Percentiles rank a stretch among this genome's conserved stretches.
Conservation (phyloP, 78 protist species). For the Protostelium mycophagum region DNA sequence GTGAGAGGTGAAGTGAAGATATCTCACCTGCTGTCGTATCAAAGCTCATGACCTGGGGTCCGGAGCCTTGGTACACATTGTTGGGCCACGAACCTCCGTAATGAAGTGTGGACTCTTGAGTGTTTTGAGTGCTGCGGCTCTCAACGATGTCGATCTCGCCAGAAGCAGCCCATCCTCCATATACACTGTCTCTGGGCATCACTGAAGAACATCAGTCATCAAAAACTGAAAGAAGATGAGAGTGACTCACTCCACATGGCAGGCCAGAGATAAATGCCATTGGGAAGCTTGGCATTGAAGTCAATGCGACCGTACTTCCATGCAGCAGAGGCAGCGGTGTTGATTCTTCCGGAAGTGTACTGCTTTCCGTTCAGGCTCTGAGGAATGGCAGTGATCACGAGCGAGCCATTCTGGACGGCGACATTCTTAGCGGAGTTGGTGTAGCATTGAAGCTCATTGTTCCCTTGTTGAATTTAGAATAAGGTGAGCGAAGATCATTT, state of each 20-base stretch:
- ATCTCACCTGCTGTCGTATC: no score
- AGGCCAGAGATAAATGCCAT: neutral
- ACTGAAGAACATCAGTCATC: no score
- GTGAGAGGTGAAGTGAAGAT: no score
- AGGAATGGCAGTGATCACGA: neutral
- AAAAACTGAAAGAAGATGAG: no score
- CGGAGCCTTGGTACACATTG: neutral
- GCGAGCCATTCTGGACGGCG: neutral
- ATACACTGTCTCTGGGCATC: neutral
- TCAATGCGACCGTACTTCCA: neutral
- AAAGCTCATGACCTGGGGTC: neutral
- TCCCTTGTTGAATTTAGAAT: no score
- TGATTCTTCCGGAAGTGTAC: neutral
- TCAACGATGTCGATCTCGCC: neutral
- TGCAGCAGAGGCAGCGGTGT: neutral
- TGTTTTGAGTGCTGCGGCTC: neutral
- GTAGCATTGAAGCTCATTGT: neutral
- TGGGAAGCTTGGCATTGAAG: neutral
- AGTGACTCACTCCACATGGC: neutral
- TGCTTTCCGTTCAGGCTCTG: neutral
- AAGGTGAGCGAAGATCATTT: no score
- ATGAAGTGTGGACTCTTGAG: neutral
- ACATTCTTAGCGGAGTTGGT: neutral
- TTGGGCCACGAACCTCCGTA: neutral
- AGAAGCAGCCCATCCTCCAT: neutral